Evolutionary conservation across 2,329 filamentous ascomycete genomes (phyloP), one percentile per base, ranked within the genome.

Genomic region (Chaetomiaceae sp.): DNA sequence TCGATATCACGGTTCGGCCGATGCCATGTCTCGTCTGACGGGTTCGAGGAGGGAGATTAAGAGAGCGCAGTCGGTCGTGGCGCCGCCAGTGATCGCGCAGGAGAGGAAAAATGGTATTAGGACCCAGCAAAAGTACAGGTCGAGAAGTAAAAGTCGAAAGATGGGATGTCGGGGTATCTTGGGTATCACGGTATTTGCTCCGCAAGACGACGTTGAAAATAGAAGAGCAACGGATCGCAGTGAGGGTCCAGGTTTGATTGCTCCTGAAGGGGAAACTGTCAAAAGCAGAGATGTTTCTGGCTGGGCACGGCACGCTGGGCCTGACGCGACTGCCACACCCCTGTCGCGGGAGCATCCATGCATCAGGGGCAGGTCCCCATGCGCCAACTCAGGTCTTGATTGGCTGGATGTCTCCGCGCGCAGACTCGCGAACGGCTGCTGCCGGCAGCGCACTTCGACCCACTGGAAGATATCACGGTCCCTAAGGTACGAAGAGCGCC

Each of bases 271-370:
- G 51, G 53, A 55, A 54, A 47, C 14, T 33, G 22, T 12, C 8
- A 31, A 25, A 48, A 20, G 39, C 33, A n/a, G n/a, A n/a, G 44
- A 48, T 53, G 55, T 55, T 57, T 58, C 53, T 31, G 27, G 27
- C 49, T 44, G 42, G 47, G 25, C 51, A 46, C 33, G 47, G 25
- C 51, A 46, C 33, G 39, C 29, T 43, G 46, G 44, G 50, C 47
- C 54, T 46, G 59, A 63, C 62, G 61, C 62, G 62, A 61, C 61
- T 58, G 55, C 53, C 53, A 42, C 20, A 59, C 52, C 58, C 60
- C 51, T 62, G 62, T 62, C 61, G 61, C 61, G 61, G 50, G 56
- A 49, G 45, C n/a, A n/a, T n/a, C 49, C 55, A 58, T 64, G 59
- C 58, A 60, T 61, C 59, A 61, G 60, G 61, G 60, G 56, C 47